Evolutionary conservation across 306 rosid genomes (phyloP).

Genomic region (Lupinus albus): DNA sequence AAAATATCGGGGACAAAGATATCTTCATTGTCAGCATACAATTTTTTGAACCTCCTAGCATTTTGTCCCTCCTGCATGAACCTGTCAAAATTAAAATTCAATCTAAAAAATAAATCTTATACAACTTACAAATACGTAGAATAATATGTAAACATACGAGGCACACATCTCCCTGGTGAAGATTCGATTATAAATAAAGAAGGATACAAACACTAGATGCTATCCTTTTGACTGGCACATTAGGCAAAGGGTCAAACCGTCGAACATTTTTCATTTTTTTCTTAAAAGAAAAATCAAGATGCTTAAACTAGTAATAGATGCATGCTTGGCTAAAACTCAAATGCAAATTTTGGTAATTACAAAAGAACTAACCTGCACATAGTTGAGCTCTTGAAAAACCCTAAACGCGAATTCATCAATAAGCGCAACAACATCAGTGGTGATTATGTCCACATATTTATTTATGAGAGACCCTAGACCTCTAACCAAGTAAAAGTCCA

Average conservation of each 20-base stretch:
- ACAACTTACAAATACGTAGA: slow-evolving; percentile 25
- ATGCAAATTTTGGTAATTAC: slow-evolving; percentile 16
- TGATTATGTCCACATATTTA: slow-evolving; percentile 74
- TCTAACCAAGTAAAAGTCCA: slow-evolving; percentile 87
- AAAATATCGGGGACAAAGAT: slow-evolving; percentile 85
- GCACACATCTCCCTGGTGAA: slow-evolving; percentile 1
- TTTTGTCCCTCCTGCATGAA: slow-evolving; percentile 96
- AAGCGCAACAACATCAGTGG: slow-evolving; percentile 84
- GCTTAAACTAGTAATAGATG: slow-evolving; percentile 10
- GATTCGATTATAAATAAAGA: slow-evolving; percentile 30
- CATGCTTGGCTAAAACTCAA: slow-evolving; percentile 17
- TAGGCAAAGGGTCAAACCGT: slow-evolving; percentile 16
- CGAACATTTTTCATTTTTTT: background rate
- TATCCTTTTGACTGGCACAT: slow-evolving; percentile 12
- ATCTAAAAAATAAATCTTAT: slow-evolving; percentile 50
- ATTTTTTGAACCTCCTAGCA: slow-evolving; percentile 81
- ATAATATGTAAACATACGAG: background rate
- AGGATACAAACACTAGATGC: slow-evolving; percentile 1
- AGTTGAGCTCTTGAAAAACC: slow-evolving; percentile 97
- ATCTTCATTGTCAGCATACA: slow-evolving; percentile 93
- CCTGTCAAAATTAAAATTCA: slow-evolving; percentile 89
- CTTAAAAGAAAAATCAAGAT: background rate
- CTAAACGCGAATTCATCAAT: slow-evolving; percentile 88
- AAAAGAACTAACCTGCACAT: slow-evolving; percentile 80
- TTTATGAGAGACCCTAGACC: slow-evolving; percentile 74